A percentile compares a stretch with the other conserved stretches of the same genome.
phyloP scores from a whole-genome alignment of 345 rosid genomes.

The Populus davidiana region DNA sequence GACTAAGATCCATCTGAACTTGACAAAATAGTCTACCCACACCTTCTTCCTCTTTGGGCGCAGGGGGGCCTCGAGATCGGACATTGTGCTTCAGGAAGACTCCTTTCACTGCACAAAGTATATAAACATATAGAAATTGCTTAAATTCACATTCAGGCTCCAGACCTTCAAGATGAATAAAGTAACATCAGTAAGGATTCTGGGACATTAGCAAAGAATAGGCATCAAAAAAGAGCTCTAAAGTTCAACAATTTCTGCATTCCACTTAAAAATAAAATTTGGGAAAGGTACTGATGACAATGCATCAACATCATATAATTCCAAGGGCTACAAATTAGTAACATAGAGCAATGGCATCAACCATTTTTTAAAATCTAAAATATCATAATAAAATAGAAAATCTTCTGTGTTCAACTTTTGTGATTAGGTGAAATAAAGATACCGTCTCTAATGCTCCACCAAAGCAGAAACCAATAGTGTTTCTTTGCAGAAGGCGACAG shows the following conservation, averaged over 20 bases:
- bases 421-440: no score
- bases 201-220: not conserved
- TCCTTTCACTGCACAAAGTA: slow-evolving; percentile 28
- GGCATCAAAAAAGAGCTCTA: no score
- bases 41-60: slow-evolving; percentile 90
- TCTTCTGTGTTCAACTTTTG: no score
- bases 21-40: slow-evolving; percentile 77
- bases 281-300: not conserved
- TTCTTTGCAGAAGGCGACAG: no score
- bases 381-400: no score
- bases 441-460: no score
- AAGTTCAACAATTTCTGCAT: not conserved
- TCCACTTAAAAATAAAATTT: not conserved
- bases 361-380: no score
- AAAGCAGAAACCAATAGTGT: no score
- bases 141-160: not conserved
- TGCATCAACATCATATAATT: not conserved
- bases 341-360: no score
- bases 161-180: not conserved
- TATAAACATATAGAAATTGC: not conserved
- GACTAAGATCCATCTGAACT: slow-evolving; percentile 89
- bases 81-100: slow-evolving; percentile 39
- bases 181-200: not conserved
- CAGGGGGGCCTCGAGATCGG: slow-evolving; percentile 75
- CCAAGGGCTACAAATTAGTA: no score